Evolutionary conservation across 352 stramenopile genomes (phyloP).

Genomic region (Pythium coloratum): DNA sequence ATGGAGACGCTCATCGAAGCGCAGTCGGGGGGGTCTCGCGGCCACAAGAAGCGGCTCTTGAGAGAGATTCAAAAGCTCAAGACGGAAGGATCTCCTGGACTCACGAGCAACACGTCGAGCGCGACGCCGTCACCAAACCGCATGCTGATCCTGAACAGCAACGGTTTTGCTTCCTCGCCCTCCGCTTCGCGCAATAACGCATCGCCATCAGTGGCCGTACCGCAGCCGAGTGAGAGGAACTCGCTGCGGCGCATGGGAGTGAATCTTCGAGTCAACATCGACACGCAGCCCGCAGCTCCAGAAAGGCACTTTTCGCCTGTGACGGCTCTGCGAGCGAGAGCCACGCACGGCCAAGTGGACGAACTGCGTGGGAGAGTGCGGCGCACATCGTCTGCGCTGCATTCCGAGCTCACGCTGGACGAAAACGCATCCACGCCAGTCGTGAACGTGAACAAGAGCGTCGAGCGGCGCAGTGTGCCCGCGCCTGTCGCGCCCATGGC

Average conservation of each 20-base stretch:
- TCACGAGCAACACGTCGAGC: slow-evolving; percentile 2
- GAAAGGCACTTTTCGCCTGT: slow-evolving; percentile 44
- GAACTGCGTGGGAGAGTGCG: slow-evolving; percentile 34
- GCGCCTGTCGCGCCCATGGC: not conserved
- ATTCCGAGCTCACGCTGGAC: slow-evolving; percentile 15
- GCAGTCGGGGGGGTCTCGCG: slow-evolving; percentile 48
- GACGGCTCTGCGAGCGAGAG: slow-evolving; percentile 34
- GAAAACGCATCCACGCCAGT: slow-evolving; percentile 27
- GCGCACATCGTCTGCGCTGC: slow-evolving; percentile 6
- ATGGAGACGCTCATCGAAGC: slow-evolving; percentile 63
- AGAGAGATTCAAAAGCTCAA: slow-evolving; percentile 81
- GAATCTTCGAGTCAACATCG: slow-evolving; percentile 61
- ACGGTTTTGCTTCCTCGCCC: slow-evolving; percentile 18
- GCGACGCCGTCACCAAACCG: slow-evolving; percentile 13
- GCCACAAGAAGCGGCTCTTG: slow-evolving; percentile 78
- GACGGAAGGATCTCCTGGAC: slow-evolving; percentile 13
- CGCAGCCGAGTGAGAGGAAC: slow-evolving; percentile 18
- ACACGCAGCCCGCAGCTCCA: slow-evolving; percentile 24
- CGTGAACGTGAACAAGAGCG: slow-evolving; percentile 29
- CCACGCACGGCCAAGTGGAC: slow-evolving; percentile 37
- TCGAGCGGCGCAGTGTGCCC: slow-evolving; percentile 10
- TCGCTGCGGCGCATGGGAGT: slow-evolving; percentile 44
- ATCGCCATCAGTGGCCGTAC: not conserved
- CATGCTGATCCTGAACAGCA: not conserved
- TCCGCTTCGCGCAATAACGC: not conserved